Percentiles rank a stretch among this genome's conserved stretches.
Conservation (phyloP, 2,329 filamentous ascomycete species). For the Raffaelea arxii region DNA sequence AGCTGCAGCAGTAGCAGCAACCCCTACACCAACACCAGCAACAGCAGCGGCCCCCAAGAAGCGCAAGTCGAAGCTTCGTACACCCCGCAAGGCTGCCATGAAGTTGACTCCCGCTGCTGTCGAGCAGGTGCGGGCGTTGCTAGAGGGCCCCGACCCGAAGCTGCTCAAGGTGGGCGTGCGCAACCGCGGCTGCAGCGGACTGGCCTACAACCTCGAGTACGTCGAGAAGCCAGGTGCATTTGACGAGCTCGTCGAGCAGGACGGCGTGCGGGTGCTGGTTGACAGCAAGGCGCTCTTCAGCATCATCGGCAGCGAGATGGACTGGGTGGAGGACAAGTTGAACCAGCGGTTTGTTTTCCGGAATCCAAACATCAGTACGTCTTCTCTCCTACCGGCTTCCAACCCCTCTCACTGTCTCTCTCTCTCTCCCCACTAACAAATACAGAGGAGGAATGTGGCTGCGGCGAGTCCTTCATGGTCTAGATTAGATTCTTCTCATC, state of each 20-base stretch:
- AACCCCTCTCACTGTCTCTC: background rate
- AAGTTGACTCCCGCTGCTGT: slow-evolving; percentile 74
- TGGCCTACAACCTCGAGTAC: slow-evolving; percentile 90
- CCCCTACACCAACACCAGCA: background rate
- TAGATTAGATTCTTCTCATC: slow-evolving; percentile 23
- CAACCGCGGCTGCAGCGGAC: slow-evolving; percentile 86
- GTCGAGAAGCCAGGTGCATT: slow-evolving; percentile 83
- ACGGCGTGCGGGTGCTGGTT: slow-evolving; percentile 90
- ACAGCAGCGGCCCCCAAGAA: slow-evolving; percentile 20
- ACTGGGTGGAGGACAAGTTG: slow-evolving; percentile 94
- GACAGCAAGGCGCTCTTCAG: slow-evolving; percentile 97
- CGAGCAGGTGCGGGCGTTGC: slow-evolving; percentile 62
- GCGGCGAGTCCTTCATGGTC: slow-evolving; percentile 93
- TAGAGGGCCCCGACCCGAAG: slow-evolving; percentile 81
- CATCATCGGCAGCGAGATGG: slow-evolving; percentile 98
- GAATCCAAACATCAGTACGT: slow-evolving; percentile 97
- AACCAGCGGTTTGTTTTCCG: slow-evolving; percentile 87
- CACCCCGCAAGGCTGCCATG: slow-evolving; percentile 82
- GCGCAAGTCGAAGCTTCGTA: slow-evolving; percentile 48
- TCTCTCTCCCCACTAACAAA: background rate
- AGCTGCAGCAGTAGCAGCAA: background rate
- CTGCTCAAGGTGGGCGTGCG: slow-evolving; percentile 90
- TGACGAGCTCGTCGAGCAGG: slow-evolving; percentile 89
- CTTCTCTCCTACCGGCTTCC: background rate
- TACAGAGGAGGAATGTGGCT: slow-evolving; percentile 88